phyloP scores from a whole-genome alignment of 1,284 basidiomycete genomes.

The Clitocybe nebularis region DNA sequence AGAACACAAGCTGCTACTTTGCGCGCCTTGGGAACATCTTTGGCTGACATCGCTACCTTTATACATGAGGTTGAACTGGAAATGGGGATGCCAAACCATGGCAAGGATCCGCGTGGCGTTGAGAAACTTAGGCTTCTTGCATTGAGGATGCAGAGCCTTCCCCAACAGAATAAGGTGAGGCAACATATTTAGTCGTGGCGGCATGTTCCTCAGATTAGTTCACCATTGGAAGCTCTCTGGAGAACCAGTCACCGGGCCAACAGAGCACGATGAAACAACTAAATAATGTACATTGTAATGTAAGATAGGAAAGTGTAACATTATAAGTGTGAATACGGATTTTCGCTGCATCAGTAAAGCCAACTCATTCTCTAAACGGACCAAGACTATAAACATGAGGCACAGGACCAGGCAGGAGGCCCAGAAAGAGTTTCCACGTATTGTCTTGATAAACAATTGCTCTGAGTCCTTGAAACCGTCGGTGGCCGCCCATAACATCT shows the following conservation, averaged over 20 bases:
- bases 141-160: conserved; percentile 38
- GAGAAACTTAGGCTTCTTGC: conserved; percentile 53
- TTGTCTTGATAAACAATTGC: conserved; percentile 29
- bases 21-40: conserved; percentile 48
- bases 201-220: too few relatives aligned
- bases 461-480: conserved; percentile 35
- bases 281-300: too few relatives aligned
- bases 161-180: conserved; percentile 8
- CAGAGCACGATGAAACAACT: too few relatives aligned
- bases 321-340: too few relatives aligned
- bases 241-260: too few relatives aligned
- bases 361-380: too few relatives aligned
- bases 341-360: too few relatives aligned
- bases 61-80: conserved; percentile 59
- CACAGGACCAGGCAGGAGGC: conserved; percentile 31
- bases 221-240: too few relatives aligned
- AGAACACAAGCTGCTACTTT: conserved; percentile 28
- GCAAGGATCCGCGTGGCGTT: conserved; percentile 43
- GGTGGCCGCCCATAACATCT: conserved; percentile 33
- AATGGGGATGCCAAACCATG: conserved; percentile 39
- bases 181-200: too few relatives aligned
- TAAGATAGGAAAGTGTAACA: too few relatives aligned
- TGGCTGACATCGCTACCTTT: conserved; percentile 69
- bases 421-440: conserved; percentile 33
- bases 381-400: too few relatives aligned